Evolutionary conservation across 2,329 filamentous ascomycete genomes (phyloP).

Genomic region (Leptographium galeiforme): DNA sequence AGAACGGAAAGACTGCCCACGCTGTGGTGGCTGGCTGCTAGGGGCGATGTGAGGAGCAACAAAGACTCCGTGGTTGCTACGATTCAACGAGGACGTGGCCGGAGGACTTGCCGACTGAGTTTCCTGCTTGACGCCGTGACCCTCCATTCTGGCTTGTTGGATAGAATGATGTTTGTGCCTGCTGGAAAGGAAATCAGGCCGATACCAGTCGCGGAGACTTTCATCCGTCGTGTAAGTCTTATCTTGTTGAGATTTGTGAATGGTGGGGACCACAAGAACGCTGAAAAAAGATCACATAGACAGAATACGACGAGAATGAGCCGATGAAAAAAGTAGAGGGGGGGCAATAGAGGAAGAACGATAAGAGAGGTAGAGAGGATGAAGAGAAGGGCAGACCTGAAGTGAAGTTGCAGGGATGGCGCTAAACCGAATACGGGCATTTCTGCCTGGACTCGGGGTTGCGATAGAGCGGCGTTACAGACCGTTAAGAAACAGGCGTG

Average conservation of each 20-base stretch:
- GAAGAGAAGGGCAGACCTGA: background rate
- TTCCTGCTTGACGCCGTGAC: background rate
- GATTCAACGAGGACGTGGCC: background rate
- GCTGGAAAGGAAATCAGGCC: too few relatives aligned
- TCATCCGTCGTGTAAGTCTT: background rate
- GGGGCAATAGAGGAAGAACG: background rate
- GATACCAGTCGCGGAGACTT: too few relatives aligned
- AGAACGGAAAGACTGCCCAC: slow-evolving; percentile 3
- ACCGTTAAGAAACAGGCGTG: background rate
- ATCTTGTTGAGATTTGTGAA: too few relatives aligned
- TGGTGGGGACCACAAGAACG: background rate
- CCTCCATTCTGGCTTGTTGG: background rate
- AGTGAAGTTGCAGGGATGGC: background rate
- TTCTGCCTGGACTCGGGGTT: background rate
- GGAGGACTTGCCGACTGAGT: background rate
- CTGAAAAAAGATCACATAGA: background rate
- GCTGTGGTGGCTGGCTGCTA: background rate
- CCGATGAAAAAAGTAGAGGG: too few relatives aligned
- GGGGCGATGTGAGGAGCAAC: background rate
- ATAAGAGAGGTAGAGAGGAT: background rate
- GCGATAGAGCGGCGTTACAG: background rate
- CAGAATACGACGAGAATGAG: background rate
- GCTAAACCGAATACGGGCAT: background rate
- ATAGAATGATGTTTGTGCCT: background rate
- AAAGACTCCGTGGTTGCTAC: background rate